Percentiles rank a stretch among this genome's conserved stretches.
These are phyloP conservation scores for Trichoderma koningii DNA, from an alignment of 2,329 filamentous ascomycete species.

Conservation along the genomic window DNA sequence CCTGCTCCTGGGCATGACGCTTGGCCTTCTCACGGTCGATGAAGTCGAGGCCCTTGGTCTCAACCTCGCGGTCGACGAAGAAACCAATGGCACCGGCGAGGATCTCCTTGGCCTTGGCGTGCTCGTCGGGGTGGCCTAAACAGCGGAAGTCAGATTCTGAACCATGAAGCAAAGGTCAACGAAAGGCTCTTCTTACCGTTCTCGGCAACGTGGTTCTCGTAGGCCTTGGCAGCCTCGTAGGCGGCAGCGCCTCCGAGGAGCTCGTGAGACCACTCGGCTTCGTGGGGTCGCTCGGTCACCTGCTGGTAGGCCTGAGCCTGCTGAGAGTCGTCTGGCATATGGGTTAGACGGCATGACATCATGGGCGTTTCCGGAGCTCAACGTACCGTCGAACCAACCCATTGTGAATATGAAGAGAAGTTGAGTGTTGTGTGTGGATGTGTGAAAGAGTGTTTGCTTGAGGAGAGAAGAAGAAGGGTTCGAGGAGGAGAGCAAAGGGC, in stretches of 20 bases:
- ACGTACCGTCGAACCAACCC: constrained; percentile 33
- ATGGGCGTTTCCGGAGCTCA: not conserved
- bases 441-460: constrained; percentile 14
- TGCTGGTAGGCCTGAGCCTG: constrained; percentile 35
- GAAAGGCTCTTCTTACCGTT: constrained; percentile 31
- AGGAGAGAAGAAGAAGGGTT: constrained; percentile 2
- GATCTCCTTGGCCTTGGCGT: constrained; percentile 38
- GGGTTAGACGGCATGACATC: not conserved
- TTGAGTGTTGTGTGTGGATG: constrained; percentile 7
- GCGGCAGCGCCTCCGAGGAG: constrained; percentile 39
- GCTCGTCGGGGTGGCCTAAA: constrained; percentile 34
- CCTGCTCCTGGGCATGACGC: constrained; percentile 35
- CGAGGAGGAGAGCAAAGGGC: not conserved
- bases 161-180: not conserved
- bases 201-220: constrained; percentile 36
- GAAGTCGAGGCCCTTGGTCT: constrained; percentile 37
- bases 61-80: constrained; percentile 40
- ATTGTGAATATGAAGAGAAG: constrained; percentile 28
- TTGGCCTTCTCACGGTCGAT: constrained; percentile 37
- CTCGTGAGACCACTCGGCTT: constrained; percentile 38
- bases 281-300: constrained; percentile 35
- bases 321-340: constrained; percentile 31
- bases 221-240: constrained; percentile 38
- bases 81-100: constrained; percentile 36
- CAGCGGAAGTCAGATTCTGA: not conserved